These are phyloP conservation scores for Coniferiporia weirii DNA, from an alignment of 1,284 basidiomycete genomes.

Conservation along the genomic window DNA sequence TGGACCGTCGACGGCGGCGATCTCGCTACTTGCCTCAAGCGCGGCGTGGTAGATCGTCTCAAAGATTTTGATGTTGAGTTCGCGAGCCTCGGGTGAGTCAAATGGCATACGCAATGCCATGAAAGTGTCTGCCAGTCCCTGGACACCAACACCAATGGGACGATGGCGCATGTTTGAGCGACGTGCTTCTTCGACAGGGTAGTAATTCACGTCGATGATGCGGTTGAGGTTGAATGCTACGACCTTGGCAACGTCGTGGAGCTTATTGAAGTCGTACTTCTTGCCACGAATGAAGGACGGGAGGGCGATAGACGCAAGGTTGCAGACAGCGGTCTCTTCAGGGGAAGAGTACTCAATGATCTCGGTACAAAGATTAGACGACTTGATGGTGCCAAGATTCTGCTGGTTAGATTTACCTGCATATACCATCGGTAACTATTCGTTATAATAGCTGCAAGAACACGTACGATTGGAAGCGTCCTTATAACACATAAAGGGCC, in stretches of 20 bases:
- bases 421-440: neutral
- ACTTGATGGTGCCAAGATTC: conserved; percentile 99
- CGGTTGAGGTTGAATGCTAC: conserved; percentile 92
- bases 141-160: conserved; percentile 96
- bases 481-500: conserved; percentile 99
- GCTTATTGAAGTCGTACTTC: conserved; percentile 87
- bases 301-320: conserved; percentile 94
- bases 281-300: conserved; percentile 79
- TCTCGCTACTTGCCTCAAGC: conserved; percentile 87
- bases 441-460: too few species aligned
- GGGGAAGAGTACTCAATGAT: conserved; percentile 99
- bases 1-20: conserved; percentile 78
- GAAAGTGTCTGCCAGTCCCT: conserved; percentile 98
- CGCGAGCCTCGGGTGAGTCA: conserved; percentile 83
- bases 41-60: conserved; percentile 99
- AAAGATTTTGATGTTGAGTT: conserved; percentile 94
- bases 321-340: conserved; percentile 98
- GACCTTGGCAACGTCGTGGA: conserved; percentile 93
- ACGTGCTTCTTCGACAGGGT: conserved; percentile 88
- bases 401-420: conserved; percentile 95
- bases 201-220: conserved; percentile 93
- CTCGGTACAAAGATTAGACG: conserved; percentile 98
- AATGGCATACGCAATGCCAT: conserved; percentile 97
- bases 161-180: conserved; percentile 97
- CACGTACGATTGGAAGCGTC: conserved; percentile 75